Percentiles rank a stretch among this genome's conserved stretches.
Evolutionary conservation across 371 early-diverging fungal genomes (phyloP).

Genomic region (Mortierella sp.): DNA sequence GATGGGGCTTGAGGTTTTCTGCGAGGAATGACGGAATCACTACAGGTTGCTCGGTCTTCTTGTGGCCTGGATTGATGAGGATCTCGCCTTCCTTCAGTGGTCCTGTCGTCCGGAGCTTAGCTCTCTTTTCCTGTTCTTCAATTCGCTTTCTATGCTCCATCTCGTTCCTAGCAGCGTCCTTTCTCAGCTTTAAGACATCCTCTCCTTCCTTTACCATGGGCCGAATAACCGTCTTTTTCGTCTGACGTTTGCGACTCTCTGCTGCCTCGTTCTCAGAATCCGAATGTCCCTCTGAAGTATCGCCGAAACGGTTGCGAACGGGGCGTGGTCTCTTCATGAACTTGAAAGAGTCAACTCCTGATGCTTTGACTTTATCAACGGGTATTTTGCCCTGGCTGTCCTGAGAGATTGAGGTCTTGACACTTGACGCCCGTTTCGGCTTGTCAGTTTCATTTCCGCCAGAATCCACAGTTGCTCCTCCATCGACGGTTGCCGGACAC

Average conservation of each 20-base stretch:
- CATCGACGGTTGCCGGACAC: no score
- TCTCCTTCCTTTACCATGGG: constrained; percentile 17
- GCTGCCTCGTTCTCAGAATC: neutral
- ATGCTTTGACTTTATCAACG: neutral
- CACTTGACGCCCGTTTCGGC: no score
- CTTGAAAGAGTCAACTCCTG: neutral
- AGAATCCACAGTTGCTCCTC: no score
- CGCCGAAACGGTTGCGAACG: constrained; percentile 18
- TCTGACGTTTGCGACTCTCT: neutral
- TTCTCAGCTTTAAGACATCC: constrained; percentile 22
- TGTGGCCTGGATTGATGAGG: constrained; percentile 66
- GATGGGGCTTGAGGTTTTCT: constrained; percentile 68
- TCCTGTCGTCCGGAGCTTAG: neutral
- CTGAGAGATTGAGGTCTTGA: no score
- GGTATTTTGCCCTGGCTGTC: no score
- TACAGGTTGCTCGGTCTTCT: constrained; percentile 59
- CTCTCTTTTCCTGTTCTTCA: constrained; percentile 30
- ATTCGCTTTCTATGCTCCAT: constrained; percentile 34
- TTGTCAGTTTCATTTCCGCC: no score
- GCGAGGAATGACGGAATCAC: constrained; percentile 64
- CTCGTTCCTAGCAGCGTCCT: constrained; percentile 26
- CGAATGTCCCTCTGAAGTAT: neutral
- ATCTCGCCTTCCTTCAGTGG: constrained; percentile 15
- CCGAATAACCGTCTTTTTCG: constrained; percentile 3
- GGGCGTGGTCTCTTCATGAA: constrained; percentile 22